Conservation (phyloP, 345 rosid genomes). For the Ceriops tagal region DNA sequence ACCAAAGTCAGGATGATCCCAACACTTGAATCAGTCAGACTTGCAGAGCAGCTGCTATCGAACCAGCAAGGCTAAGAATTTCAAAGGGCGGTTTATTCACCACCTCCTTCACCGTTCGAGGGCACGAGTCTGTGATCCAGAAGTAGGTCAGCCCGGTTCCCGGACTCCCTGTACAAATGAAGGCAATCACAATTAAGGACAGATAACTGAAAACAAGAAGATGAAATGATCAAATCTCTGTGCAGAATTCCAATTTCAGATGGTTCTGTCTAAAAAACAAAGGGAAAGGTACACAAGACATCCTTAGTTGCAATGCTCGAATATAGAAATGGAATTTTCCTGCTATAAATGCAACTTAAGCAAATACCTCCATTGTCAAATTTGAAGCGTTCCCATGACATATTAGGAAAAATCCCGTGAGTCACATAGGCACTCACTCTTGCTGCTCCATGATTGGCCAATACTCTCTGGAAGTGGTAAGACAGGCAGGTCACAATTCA, state of each 20-base stretch:
- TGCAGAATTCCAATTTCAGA: neutral
- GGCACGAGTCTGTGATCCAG: slow-evolving; percentile 98
- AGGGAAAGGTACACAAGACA: no score
- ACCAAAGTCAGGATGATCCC: no score
- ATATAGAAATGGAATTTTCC: no score
- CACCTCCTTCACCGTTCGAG: slow-evolving; percentile 71
- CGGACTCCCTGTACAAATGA: slow-evolving; percentile 50
- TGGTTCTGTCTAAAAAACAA: neutral
- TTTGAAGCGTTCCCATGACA: slow-evolving; percentile 83
- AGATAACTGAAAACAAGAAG: neutral
- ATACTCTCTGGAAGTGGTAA: slow-evolving; percentile 54
- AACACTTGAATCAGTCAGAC: slow-evolving; percentile 19
- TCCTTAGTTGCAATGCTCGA: no score
- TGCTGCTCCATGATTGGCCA: slow-evolving; percentile 92
- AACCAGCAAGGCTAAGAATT: slow-evolving; percentile 81
- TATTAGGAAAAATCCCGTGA: slow-evolving; percentile 90
- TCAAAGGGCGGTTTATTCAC: slow-evolving; percentile 68
- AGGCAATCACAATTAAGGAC: neutral
- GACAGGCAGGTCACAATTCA: neutral
- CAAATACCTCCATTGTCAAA: slow-evolving; percentile 71
- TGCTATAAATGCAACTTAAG: neutral
- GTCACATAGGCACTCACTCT: slow-evolving; percentile 92
- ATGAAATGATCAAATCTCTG: neutral
- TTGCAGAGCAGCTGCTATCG: slow-evolving; percentile 86
- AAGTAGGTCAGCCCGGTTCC: slow-evolving; percentile 70